Base-by-base conservation (phyloP, 768 basidiomycete species). In the Phanerochaete sordida region DNA sequence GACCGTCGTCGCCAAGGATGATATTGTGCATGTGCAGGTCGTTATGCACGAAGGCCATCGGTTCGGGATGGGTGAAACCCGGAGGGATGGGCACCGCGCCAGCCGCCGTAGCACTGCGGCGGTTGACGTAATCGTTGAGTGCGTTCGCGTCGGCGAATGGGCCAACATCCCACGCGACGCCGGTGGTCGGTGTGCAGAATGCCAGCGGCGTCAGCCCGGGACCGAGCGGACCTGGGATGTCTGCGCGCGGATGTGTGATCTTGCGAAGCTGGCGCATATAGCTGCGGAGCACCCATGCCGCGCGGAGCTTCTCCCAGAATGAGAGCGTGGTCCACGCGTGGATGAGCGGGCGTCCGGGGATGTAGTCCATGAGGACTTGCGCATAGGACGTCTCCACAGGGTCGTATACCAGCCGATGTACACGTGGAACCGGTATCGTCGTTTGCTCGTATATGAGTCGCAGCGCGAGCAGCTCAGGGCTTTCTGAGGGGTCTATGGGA, bases 231-330 rank as follows among this genome's bases (percentile, higher is more conserved):
- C 56, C 56, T 30, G 56, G 21, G 54, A 33, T 68, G 3, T n/a
- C 39, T 26, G 12, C 11, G 9, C 24, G 53, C 7, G 21, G 53
- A 21, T 54, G 37, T 3, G 21, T 1, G 2, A 56, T 39, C 1
- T 23, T n/a, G 1, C 68, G 68, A 19, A 75, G 67, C 57, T 71
- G 69, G 26, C 57, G 54, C 8, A 73, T 46, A 48, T 73, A 73
- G 15, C 66, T 43, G 2, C 72, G 67, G 5, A 74, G 51, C 7
- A 69, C 70, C 51, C 66, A 71, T 1, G 68, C 69, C n/a, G 72
- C 59, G 28, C 63, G 60, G 28, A 72, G 61, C 55, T 68, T 66
- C 48, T 56, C 62, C 37, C 62, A 66, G 8, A 56, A 23, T 28
- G 65, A 56, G 26, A 72, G 56, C 1, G 58, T 58, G 12, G 64